phyloP scores from a whole-genome alignment of 805 yeast genomes.

The Maudiozyma barnettii region DNA sequence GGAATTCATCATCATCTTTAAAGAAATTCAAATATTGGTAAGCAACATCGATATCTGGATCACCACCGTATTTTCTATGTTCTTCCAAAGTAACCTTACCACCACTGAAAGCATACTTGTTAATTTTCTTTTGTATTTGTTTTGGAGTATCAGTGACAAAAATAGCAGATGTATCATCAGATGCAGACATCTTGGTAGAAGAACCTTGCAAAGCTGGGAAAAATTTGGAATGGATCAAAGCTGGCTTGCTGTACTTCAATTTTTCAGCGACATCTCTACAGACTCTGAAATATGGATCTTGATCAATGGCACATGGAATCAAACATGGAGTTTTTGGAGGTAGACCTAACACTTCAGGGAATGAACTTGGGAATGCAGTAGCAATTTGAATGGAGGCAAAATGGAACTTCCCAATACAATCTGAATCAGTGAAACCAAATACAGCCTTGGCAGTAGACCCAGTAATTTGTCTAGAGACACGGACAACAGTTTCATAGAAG shows the following conservation, averaged over 20 bases:
- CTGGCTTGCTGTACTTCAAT: constrained; percentile 81
- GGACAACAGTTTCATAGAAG: constrained; percentile 88
- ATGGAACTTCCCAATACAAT: constrained; percentile 88
- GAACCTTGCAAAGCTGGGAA: constrained; percentile 98
- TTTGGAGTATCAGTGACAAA: constrained; percentile 92
- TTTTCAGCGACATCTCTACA: constrained; percentile 96
- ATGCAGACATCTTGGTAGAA: constrained; percentile 92
- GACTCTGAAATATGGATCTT: constrained; percentile 96
- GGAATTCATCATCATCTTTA: constrained; percentile 75
- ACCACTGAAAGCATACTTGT: constrained; percentile 94
- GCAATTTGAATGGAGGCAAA: constrained; percentile 96
- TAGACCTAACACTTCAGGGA: constrained; percentile 83
- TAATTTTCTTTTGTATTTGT: constrained; percentile 86
- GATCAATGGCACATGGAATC: constrained; percentile 98
- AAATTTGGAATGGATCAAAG: constrained; percentile 86
- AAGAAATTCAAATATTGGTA: constrained; percentile 88
- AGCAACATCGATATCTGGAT: constrained; percentile 92
- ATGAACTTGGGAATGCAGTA: constrained; percentile 90
- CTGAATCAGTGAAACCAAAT: constrained; percentile 91
- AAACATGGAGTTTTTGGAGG: constrained; percentile 89
- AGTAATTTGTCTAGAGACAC: constrained; percentile 88
- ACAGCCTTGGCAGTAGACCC: constrained; percentile 96
- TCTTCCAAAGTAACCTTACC: constrained; percentile 83
- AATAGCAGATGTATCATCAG: constrained; percentile 81
- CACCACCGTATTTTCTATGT: constrained; percentile 83